Conservation (phyloP, 1,284 basidiomycete species). For the Meripilus lineatus region DNA sequence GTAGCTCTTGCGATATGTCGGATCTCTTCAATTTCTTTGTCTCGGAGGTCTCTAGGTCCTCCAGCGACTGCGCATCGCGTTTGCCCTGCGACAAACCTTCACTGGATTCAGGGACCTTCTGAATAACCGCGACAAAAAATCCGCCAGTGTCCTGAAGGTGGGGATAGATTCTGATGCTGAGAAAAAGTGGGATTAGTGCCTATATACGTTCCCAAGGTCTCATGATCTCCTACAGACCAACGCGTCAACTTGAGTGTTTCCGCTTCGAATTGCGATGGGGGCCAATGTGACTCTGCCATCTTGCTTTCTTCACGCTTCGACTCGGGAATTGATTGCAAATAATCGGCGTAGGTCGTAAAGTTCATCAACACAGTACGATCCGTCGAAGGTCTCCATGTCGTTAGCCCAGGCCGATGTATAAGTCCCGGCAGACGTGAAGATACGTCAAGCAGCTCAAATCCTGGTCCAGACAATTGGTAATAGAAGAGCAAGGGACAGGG, state of each 20-base stretch:
- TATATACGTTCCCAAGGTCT: too few species aligned
- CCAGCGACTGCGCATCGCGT: slow-evolving; percentile 38
- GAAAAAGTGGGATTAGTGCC: not conserved
- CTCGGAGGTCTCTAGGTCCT: slow-evolving; percentile 34
- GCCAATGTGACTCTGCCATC: slow-evolving; percentile 74
- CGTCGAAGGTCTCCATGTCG: slow-evolving; percentile 66
- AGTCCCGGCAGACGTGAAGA: slow-evolving; percentile 69
- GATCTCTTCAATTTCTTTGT: slow-evolving; percentile 45
- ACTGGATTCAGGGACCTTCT: slow-evolving; percentile 36
- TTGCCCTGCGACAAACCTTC: slow-evolving; percentile 34
- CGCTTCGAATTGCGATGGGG: slow-evolving; percentile 53
- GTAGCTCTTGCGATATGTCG: too few species aligned
- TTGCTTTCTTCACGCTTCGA: slow-evolving; percentile 47
- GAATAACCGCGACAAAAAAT: slow-evolving; percentile 93
- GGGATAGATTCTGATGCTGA: slow-evolving; percentile 85
- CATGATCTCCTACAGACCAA: slow-evolving; percentile 64
- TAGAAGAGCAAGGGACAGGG: not conserved
- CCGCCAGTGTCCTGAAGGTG: slow-evolving; percentile 97
- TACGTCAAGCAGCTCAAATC: slow-evolving; percentile 82
- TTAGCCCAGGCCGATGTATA: slow-evolving; percentile 71
- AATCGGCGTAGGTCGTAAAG: slow-evolving; percentile 53
- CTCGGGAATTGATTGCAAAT: slow-evolving; percentile 45
- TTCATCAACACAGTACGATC: slow-evolving; percentile 39
- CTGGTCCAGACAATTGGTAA: slow-evolving; percentile 29
- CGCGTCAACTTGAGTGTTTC: slow-evolving; percentile 57